phyloP scores from a whole-genome alignment of 2,329 filamentous ascomycete species.

The Helicocarpus griseus region DNA sequence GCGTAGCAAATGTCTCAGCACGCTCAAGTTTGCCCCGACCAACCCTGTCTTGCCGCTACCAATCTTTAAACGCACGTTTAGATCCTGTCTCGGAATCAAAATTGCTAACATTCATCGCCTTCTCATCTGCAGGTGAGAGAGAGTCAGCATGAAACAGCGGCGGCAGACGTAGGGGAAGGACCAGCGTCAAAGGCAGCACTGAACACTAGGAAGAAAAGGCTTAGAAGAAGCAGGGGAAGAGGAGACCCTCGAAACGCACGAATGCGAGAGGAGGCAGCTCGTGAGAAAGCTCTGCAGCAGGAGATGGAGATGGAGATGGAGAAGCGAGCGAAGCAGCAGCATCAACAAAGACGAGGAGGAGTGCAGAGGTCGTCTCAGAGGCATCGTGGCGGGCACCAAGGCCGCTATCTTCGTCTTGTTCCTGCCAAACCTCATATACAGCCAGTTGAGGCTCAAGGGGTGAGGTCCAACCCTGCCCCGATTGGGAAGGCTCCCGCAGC shows the following conservation, averaged over 20 bases:
- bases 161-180: neutral
- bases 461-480: neutral
- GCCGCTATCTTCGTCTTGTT: neutral
- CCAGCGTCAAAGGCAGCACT: too few species aligned
- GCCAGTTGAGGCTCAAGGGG: neutral
- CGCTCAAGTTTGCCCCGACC: too few species aligned
- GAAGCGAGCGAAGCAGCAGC: neutral
- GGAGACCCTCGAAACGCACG: constrained; percentile 8
- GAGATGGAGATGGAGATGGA: too few species aligned
- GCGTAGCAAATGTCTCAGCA: too few species aligned
- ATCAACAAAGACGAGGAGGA: neutral
- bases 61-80: too few species aligned
- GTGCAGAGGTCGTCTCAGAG: neutral
- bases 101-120: too few species aligned
- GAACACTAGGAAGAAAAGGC: neutral
- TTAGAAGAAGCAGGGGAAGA: constrained; percentile 5
- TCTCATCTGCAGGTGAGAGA: too few species aligned
- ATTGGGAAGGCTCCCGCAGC: neutral
- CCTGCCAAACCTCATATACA: neutral
- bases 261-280: constrained; percentile 4
- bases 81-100: too few species aligned
- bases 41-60: too few species aligned
- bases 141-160: neutral
- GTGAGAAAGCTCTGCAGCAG: neutral
- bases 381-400: neutral